Conservation (phyloP, 202 grass and related monocot genomes). For the Hordeum pubiflorum region DNA sequence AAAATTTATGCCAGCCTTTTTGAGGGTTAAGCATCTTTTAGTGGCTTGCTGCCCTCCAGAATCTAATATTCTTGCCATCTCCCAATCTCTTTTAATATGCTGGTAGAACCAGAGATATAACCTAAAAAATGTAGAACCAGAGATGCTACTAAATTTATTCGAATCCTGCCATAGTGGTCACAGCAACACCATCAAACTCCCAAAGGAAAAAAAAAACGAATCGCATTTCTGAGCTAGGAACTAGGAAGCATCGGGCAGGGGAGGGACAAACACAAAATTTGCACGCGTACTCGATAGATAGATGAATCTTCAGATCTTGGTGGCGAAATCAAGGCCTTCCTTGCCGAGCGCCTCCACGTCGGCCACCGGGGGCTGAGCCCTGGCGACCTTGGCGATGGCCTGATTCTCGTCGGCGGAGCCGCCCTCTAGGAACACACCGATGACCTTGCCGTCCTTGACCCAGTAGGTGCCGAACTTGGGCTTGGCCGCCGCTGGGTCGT, state of each 20-base stretch:
- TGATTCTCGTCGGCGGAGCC: conserved; percentile 79
- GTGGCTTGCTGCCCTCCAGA: too few relatives aligned
- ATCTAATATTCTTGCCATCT: too few relatives aligned
- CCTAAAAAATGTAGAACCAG: too few relatives aligned
- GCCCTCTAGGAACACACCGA: conserved; percentile 82
- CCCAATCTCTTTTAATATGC: too few relatives aligned
- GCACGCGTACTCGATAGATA: neutral
- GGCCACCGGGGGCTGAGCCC: conserved; percentile 48
- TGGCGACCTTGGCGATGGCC: conserved; percentile 73
- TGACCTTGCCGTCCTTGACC: conserved; percentile 83
- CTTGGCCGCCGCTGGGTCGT: conserved; percentile 52
- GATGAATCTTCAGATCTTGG: conserved; percentile 43
- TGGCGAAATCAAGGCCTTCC: conserved; percentile 61
- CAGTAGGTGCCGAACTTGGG: conserved; percentile 94
- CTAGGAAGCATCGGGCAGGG: neutral
- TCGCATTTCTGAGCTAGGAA: neutral
- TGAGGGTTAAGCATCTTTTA: too few relatives aligned
- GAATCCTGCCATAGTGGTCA: neutral
- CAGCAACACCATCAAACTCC: neutral
- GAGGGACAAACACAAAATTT: neutral
- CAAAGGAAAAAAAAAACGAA: neutral
- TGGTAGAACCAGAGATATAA: too few relatives aligned
- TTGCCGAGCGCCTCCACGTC: conserved; percentile 44
- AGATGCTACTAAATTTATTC: neutral
- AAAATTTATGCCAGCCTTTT: too few relatives aligned